Evolutionary conservation across 1,284 basidiomycete species (phyloP).

Genomic region (Stereum hirsutum): DNA sequence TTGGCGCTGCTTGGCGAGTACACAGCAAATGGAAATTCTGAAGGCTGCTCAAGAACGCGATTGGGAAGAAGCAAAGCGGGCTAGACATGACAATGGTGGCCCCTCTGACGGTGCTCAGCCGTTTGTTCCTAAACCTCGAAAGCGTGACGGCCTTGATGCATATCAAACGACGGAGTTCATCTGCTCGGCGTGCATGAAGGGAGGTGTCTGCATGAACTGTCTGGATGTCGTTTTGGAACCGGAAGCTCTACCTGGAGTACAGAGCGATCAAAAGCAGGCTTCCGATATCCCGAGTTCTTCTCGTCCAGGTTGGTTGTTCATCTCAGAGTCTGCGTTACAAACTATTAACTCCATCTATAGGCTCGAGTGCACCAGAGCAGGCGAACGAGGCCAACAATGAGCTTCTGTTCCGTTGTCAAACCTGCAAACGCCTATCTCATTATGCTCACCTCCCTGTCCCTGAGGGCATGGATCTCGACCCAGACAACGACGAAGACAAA

Average conservation of each 20-base stretch:
- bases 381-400: slow-evolving; percentile 19
- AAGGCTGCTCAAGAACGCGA: slow-evolving; percentile 51
- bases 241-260: slow-evolving; percentile 19
- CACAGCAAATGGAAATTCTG: slow-evolving; percentile 66
- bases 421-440: slow-evolving; percentile 75
- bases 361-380: slow-evolving; percentile 3
- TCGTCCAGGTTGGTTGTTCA: no score
- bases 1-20: slow-evolving; percentile 66
- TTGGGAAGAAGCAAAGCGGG: slow-evolving; percentile 27
- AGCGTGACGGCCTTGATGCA: slow-evolving; percentile 33
- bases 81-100: slow-evolving; percentile 13
- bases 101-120: slow-evolving; percentile 16
- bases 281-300: no score
- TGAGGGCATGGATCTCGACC: slow-evolving; percentile 20
- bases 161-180: slow-evolving; percentile 70
- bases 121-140: slow-evolving; percentile 15
- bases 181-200: slow-evolving; percentile 69
- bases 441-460: slow-evolving; percentile 65
- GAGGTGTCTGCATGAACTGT: slow-evolving; percentile 73
- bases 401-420: slow-evolving; percentile 71
- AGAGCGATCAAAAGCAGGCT: no score
- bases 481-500: slow-evolving; percentile 24
- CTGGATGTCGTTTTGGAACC: slow-evolving; percentile 44
- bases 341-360: no score
- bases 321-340: no score